These are phyloP conservation scores for Hibiscus trionum DNA, from an alignment of 345 rosid genomes.

Conservation along the genomic window DNA sequence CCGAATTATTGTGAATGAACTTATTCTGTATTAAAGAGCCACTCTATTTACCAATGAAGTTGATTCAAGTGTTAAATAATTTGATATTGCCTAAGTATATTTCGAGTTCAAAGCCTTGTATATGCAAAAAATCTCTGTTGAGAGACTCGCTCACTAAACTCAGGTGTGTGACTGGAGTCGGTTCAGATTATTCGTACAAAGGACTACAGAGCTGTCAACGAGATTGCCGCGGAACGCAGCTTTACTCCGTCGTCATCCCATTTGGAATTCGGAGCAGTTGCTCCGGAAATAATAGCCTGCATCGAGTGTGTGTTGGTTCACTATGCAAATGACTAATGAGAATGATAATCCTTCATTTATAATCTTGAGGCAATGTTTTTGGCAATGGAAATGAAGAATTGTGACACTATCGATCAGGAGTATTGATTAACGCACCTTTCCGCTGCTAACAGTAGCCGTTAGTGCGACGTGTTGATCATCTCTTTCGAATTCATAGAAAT, in stretches of 20 bases:
- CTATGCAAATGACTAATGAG: too few species aligned
- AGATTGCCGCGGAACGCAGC: constrained; percentile 80
- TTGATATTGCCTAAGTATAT: too few species aligned
- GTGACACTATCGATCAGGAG: not conserved
- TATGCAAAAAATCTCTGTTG: too few species aligned
- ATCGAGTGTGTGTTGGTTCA: not conserved
- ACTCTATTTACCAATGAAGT: too few species aligned
- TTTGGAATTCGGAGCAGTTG: constrained; percentile 71
- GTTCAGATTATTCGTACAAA: not conserved
- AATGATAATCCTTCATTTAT: not conserved
- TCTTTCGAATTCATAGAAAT: constrained; percentile 83
- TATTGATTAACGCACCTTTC: constrained; percentile 50
- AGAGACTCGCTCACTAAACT: too few species aligned
- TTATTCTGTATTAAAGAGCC: too few species aligned
- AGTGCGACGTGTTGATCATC: constrained; percentile 66
- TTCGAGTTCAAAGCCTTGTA: too few species aligned
- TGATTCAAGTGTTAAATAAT: too few species aligned
- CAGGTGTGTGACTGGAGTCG: too few species aligned
- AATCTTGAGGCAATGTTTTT: too few species aligned
- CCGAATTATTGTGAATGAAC: too few species aligned
- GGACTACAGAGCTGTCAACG: constrained; percentile 43
- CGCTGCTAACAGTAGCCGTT: constrained; percentile 62
- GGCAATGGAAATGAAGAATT: not conserved
- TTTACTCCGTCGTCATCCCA: constrained; percentile 74
- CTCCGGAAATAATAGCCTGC: constrained; percentile 81